phyloP scores from a whole-genome alignment of 208 protist genomes.

The Leishmania lainsoni region DNA sequence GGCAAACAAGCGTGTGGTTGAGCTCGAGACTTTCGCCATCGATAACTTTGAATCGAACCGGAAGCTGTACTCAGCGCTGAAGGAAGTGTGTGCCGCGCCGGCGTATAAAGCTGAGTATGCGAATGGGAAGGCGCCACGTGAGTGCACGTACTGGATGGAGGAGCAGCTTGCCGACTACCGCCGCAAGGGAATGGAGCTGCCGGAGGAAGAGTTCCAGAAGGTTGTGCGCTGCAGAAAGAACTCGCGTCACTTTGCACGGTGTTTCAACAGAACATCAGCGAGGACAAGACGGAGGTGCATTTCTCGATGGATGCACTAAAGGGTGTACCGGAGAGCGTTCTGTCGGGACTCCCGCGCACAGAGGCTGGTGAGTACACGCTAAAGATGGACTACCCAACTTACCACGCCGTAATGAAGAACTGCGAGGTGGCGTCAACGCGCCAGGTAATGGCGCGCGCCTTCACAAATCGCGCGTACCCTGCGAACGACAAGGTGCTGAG shows the following conservation, averaged over 20 bases:
- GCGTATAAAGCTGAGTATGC: slow-evolving; percentile 50
- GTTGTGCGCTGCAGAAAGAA: slow-evolving; percentile 75
- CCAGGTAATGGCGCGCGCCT: slow-evolving; percentile 47
- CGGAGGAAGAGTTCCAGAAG: slow-evolving; percentile 57
- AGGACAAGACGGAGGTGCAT: slow-evolving; percentile 66
- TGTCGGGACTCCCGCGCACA: slow-evolving; percentile 39
- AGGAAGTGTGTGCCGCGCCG: slow-evolving; percentile 31
- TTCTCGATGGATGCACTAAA: slow-evolving; percentile 56
- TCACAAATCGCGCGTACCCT: slow-evolving; percentile 80
- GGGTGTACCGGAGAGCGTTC: slow-evolving; percentile 64
- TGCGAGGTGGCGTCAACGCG: slow-evolving; percentile 83
- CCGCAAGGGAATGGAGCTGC: slow-evolving; percentile 74
- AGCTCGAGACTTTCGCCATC: slow-evolving; percentile 68
- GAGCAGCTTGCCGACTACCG: slow-evolving; percentile 66
- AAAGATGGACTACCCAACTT: slow-evolving; percentile 89
- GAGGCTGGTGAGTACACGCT: slow-evolving; percentile 50
- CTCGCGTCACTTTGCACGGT: slow-evolving; percentile 54
- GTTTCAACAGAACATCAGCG: slow-evolving; percentile 85
- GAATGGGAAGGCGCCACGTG: slow-evolving; percentile 26
- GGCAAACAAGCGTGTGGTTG: slow-evolving; percentile 61
- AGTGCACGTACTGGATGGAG: slow-evolving; percentile 77
- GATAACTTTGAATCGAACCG: slow-evolving; percentile 74
- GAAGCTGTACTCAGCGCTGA: slow-evolving; percentile 66
- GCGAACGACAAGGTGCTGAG: slow-evolving; percentile 60
- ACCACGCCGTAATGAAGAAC: slow-evolving; percentile 85